Conservation (phyloP, 2,329 filamentous ascomycete species). For the Exophiala mesophila region DNA sequence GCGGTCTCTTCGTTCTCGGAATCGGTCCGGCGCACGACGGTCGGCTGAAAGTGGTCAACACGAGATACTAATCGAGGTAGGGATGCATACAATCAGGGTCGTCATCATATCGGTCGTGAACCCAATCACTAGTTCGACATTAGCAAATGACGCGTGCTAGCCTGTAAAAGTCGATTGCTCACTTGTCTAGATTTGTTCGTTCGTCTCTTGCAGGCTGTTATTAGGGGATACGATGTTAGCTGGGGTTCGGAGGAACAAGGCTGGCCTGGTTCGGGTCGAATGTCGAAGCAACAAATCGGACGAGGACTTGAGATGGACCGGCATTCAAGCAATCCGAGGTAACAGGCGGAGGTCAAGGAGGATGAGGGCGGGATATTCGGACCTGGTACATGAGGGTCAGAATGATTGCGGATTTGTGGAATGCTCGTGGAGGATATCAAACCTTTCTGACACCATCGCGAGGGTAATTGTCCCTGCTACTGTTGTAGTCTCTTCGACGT, state of each 20-base stretch:
- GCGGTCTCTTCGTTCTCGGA: conserved; percentile 15
- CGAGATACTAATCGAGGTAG: conserved; percentile 2
- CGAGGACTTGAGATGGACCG: conserved; percentile 19
- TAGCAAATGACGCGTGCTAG: no score
- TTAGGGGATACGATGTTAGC: conserved; percentile 41
- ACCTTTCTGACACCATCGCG: conserved; percentile 92
- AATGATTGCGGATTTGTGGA: conserved; percentile 35
- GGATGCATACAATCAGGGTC: conserved; percentile 47
- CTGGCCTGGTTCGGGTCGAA: conserved; percentile 33
- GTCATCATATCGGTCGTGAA: conserved; percentile 84
- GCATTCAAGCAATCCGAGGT: conserved; percentile 19
- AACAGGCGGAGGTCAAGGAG: conserved; percentile 17
- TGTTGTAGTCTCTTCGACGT: conserved; percentile 40
- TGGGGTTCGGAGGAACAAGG: conserved; percentile 35
- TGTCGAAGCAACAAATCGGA: conserved; percentile 22
- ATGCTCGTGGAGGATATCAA: conserved; percentile 30
- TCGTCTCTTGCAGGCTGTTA: conserved; percentile 44
- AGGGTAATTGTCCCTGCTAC: conserved; percentile 46
- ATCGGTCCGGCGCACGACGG: conserved; percentile 13
- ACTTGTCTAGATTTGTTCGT: conserved; percentile 44
- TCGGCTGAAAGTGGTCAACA: conserved; percentile 28
- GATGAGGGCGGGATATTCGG: conserved; percentile 18
- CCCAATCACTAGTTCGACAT: conserved; percentile 84
- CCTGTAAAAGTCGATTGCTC: conserved; percentile 19
- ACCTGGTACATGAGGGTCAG: conserved; percentile 20